Base-by-base conservation (phyloP, 768 basidiomycete species). In the Boletus eberwhitei region DNA sequence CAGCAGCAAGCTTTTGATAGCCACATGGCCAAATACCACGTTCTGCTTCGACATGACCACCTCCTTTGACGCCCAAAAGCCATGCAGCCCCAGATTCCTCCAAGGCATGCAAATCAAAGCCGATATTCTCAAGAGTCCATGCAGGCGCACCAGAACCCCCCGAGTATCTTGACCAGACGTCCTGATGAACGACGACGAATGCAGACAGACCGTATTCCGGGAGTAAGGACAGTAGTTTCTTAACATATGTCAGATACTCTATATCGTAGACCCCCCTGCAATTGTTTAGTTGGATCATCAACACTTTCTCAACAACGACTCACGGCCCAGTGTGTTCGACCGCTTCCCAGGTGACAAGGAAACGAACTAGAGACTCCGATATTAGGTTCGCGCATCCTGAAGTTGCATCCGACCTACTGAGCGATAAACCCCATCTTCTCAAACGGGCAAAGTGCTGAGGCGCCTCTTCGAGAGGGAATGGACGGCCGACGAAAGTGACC, bases 101-200 rank as follows among this genome's bases (percentile, higher is more conserved):
- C 4, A 98, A 74, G 1, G 82, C 81, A 40, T 81, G 74, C 3
- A 97, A 73, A 65, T 96, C 90, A 58, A 98, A 93, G 0, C 96
- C 97, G 8, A 85, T 87, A 11, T 81, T 71, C 55, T 92, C 87
- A 2, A 98, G 75, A 1, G 94, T 97, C 96, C 97, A 99, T 4
- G 90, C 93, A 1, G 97, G 97, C 0, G 96, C 95, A 2, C 97
- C 96, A 2, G 93, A 96, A 41, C 96, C 96, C 8, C 96, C 96
- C 3, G 86, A 85, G 63, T 94, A 95, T 5, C 96, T 84, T 0
- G 93, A 96, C 90, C 93, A 98, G 32, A 98, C 93, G 67, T 98
- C 93, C 69, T 96, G 96, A 67, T 98, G 96, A 52, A 96, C 67
- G 11, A 84, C 85, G 17, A 95, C 79, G 61, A 90, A 91, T 3